Base-by-base conservation (phyloP, 139 green algal species). In the Asterochloris sp. region DNA sequence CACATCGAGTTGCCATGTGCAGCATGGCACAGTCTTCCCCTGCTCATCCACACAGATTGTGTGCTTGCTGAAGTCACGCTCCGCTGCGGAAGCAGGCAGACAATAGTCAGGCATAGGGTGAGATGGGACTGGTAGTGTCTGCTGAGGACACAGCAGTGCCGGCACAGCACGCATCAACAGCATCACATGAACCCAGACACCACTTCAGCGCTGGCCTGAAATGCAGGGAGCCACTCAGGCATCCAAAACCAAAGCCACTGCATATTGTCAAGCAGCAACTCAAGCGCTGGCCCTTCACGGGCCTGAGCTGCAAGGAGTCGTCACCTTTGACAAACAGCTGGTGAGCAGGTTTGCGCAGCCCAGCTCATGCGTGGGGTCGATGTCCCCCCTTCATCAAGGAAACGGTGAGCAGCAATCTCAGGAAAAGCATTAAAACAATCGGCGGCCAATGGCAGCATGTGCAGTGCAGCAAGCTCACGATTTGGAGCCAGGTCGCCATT, bases 401-500 rank as follows among this genome's bases (percentile, higher is more conserved):
- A 71, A 71, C 4, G 66, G 9, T 8, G 17, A 23, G 66, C 66
- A 21, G 66, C 19, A 71, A 71, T 10, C 19, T 8, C 17, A 21
- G 21, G 21, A 23, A 8, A 2, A 23, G 21, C 19, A 71, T 2
- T 9, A 10, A 23, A 71, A 23, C 54, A 47, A 29, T 13, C 67
- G 21, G 60, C 86, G 84, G 0, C 64, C 63, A 6, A 26, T 71
- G 19, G 66, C 17, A 2, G 21, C 21, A 23, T 1, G 21, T 26
- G 66, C 66, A 26, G 66, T 21, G 66, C 17, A 71, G n/a, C 19
- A 13, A 17, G 68, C 67, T 76, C 77, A 26, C 81, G 61, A 75
- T 91, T 93, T 81, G 83, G 88, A 0, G 83, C 78, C 12, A 92
- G 71, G 11, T 77, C 64, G 47, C 91, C 90, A 68, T 93, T 92